Conservation (phyloP, 345 rosid species). For the Ceriops decandra region DNA sequence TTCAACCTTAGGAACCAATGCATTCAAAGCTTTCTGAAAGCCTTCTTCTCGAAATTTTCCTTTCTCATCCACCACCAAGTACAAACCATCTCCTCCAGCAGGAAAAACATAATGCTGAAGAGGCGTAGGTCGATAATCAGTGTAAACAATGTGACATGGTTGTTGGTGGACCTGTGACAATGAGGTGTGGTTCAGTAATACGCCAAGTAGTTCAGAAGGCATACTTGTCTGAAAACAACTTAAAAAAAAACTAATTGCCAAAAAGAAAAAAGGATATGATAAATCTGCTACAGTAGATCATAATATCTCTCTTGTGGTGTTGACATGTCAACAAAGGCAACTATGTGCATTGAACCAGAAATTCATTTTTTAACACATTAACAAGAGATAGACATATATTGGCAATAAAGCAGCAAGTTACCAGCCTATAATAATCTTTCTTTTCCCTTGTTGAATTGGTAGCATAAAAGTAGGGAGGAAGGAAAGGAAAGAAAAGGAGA, state of each 20-base stretch:
- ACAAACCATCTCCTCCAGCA: constrained; percentile 87
- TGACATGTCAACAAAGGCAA: too few species aligned
- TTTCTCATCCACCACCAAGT: constrained; percentile 91
- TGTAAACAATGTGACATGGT: constrained; percentile 97
- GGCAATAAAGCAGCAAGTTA: not conserved
- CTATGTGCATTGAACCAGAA: too few species aligned
- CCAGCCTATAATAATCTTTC: not conserved
- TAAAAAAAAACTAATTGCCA: too few species aligned
- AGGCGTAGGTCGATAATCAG: constrained; percentile 98
- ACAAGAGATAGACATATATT: not conserved
- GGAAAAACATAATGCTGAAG: constrained; percentile 96
- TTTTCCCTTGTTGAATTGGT: too few species aligned
- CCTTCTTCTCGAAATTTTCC: constrained; percentile 88
- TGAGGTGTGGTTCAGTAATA: constrained; percentile 16
- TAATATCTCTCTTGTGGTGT: too few species aligned
- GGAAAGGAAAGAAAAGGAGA: too few species aligned
- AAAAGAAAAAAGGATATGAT: too few species aligned
- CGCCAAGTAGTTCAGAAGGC: constrained; percentile 17
- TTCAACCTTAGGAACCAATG: constrained; percentile 70
- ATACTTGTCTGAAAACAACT: constrained; percentile 5
- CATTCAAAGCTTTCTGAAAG: constrained; percentile 90
- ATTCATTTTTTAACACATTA: too few species aligned
- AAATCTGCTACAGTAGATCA: too few species aligned
- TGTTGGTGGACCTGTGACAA: constrained; percentile 78
- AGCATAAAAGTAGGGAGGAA: too few species aligned